phyloP scores from a whole-genome alignment of 78 protist genomes.

The Isochrysis galbana region DNA sequence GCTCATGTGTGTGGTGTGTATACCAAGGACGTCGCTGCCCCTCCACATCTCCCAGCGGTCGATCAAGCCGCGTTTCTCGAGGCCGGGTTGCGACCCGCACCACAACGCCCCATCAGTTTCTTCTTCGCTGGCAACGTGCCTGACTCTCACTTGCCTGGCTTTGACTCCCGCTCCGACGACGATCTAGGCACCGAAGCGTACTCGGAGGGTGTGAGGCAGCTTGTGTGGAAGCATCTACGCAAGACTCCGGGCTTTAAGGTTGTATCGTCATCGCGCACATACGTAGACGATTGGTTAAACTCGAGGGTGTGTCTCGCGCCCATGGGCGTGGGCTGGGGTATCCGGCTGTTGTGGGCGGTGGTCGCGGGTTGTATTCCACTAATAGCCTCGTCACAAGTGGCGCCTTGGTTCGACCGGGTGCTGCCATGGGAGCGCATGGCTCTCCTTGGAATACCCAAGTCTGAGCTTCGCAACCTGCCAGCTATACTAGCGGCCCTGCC shows the following conservation, averaged over 20 bases:
- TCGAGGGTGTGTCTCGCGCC: neutral
- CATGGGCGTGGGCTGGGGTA: neutral
- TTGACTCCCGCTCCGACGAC: neutral
- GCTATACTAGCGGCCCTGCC: neutral
- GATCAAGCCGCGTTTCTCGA: neutral
- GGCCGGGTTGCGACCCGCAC: neutral
- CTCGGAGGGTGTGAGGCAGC: conserved; percentile 8
- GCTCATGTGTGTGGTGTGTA: neutral
- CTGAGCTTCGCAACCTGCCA: neutral
- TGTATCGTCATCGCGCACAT: neutral
- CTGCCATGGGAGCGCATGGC: neutral
- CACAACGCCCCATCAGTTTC: neutral
- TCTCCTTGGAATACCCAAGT: neutral
- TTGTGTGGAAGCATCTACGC: conserved; percentile 5
- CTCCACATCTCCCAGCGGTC: neutral
- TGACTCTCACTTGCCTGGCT: neutral
- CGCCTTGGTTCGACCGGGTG: neutral
- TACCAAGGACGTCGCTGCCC: neutral
- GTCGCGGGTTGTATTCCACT: neutral
- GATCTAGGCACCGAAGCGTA: neutral
- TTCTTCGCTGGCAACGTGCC: conserved; percentile 20
- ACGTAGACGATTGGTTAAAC: neutral
- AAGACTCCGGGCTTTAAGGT: neutral
- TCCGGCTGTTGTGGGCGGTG: neutral
- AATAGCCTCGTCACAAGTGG: neutral